These are phyloP conservation scores for Aurantiochytrium sp. DNA, from an alignment of 108 stramenopile genomes.

Conservation along the genomic window DNA sequence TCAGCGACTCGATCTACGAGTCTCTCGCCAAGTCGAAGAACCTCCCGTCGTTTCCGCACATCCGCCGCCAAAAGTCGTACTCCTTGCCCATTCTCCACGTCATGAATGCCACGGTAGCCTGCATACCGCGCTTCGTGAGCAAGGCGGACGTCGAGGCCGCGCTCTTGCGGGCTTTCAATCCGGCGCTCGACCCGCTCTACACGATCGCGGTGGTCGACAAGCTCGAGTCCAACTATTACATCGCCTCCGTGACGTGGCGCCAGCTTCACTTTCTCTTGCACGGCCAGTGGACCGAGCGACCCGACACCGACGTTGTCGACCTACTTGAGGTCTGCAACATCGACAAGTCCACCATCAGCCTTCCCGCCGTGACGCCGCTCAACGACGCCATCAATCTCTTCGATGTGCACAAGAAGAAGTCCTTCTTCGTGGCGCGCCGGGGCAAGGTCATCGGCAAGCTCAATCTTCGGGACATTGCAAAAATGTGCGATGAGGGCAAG, in stretches of 20 bases:
- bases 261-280: not conserved
- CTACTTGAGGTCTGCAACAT: not conserved
- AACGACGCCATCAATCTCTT: conserved; percentile 8
- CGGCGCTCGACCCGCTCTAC: not conserved
- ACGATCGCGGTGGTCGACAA: not conserved
- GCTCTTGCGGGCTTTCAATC: not conserved
- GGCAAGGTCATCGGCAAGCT: conserved; percentile 6
- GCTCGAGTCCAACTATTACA: not conserved
- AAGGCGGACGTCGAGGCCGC: not conserved
- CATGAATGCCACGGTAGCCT: not conserved
- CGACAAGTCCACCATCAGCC: not conserved
- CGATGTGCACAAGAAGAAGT: conserved; percentile 18
- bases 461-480: not conserved
- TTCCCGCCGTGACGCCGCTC: not conserved
- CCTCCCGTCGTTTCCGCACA: conserved; percentile 38
- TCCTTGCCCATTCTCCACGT: not conserved
- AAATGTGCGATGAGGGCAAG: not conserved
- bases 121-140: not conserved
- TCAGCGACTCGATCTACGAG: conserved; percentile 19
- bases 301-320: not conserved
- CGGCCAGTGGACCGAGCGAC: not conserved
- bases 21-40: conserved; percentile 32
- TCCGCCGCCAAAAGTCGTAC: not conserved
- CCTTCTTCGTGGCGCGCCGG: not conserved
- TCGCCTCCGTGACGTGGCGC: not conserved